Evolutionary conservation across 306 rosid genomes (phyloP).

Genomic region (Medicago lupulina): DNA sequence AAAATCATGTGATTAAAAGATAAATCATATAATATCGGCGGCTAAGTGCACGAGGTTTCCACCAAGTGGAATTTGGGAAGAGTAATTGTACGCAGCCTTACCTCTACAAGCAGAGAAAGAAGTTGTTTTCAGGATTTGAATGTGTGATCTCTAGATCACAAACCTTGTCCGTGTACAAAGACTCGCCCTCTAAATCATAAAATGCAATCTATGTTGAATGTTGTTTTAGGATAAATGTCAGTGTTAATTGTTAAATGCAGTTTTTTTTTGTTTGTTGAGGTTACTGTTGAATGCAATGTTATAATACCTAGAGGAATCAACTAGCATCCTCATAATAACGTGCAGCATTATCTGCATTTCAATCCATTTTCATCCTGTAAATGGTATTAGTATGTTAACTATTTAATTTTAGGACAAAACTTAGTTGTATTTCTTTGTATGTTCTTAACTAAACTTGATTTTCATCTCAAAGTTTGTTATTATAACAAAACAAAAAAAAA

Average conservation of each 20-base stretch:
- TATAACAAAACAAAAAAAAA: too few relatives aligned
- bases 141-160: background rate
- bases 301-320: background rate
- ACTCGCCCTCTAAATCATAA: background rate
- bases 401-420: background rate
- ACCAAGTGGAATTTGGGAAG: background rate
- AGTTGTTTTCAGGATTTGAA: background rate
- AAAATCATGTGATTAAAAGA: slow-evolving; percentile 55
- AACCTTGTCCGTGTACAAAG: background rate
- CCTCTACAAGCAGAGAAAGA: background rate
- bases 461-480: too few relatives aligned
- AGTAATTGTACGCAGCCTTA: background rate
- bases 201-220: background rate
- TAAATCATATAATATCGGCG: background rate
- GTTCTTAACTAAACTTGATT: too few relatives aligned
- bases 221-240: background rate
- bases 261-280: background rate
- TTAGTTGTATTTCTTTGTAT: too few relatives aligned
- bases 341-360: background rate
- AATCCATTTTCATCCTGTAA: background rate
- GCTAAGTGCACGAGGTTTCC: background rate
- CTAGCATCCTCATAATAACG: background rate
- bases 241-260: background rate
- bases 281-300: background rate
- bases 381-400: too few relatives aligned